Base-by-base conservation (phyloP, 495 filamentous ascomycete species). In the Neurospora sp. region DNA sequence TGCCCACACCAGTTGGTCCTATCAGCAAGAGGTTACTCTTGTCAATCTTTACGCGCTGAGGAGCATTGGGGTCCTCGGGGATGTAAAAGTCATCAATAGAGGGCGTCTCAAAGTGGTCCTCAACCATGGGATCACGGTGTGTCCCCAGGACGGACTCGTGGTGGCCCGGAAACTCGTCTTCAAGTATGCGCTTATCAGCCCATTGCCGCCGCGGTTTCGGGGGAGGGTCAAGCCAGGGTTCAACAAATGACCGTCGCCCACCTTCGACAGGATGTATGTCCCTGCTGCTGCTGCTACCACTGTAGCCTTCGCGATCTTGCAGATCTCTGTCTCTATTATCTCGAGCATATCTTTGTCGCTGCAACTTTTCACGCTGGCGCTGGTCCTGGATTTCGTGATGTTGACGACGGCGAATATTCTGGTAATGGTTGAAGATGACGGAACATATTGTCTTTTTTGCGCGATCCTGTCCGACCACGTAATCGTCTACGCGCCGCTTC, bases 371-470 rank as follows among this genome's bases (percentile, higher is more conserved):
- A 20, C 87, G 86, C 61, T 85, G 75, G 48, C 89, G 81, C 78
- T 91, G 90, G 75, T 91, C 91, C 71, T 91, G 89, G 74, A 94
- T 91, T 72, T 96, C 92, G 75, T 96, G 90, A 40, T 91, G 87
- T 69, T 93, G 85, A 70, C 93, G 77, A 76, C 97, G 92, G 73
- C 92, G 90, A 73, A 97, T 88, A 44, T 91, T 87, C 82, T 97
- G 94, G 79, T 97, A 98, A 78, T 99, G 96, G 83, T 98, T 97
- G 82, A 94, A 98, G n/a, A 99, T 92, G 4, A 94, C 93, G 12
- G 94, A 91, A 75, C 93, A 95, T 70, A 98, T 87, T 35, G 94
- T 91, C 80, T 96, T 96, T 87, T 98, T 99, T n/a, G 96, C 93
- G 69, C 93, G 90, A 76, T 97, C 92, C 79, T 99, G 96, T 31